Percentiles rank a stretch among this genome's conserved stretches.
Evolutionary conservation across 1,139 yeast genomes (phyloP).

Genomic region (Pichia kudriavzevii): DNA sequence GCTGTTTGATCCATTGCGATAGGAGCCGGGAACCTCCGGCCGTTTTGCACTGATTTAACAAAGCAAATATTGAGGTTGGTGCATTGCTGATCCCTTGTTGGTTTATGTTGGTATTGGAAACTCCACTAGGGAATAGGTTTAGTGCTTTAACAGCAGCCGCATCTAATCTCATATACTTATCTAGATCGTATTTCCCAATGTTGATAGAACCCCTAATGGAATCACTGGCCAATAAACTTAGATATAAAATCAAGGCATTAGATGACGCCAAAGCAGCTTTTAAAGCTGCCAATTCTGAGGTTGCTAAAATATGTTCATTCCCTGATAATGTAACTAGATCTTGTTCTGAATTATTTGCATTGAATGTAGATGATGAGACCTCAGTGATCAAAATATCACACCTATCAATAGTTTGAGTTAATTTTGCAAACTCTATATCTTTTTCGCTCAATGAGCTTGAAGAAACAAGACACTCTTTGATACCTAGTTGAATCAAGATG

Average conservation of each 20-base stretch:
- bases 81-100: too few species aligned
- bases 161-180: slow-evolving; percentile 80
- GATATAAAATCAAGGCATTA: slow-evolving; percentile 57
- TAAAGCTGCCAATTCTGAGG: slow-evolving; percentile 40
- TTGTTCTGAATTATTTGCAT: slow-evolving; percentile 57
- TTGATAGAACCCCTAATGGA: slow-evolving; percentile 45
- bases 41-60: slow-evolving; percentile 81
- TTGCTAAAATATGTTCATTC: slow-evolving; percentile 50
- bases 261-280: slow-evolving; percentile 41
- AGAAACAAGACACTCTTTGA: slow-evolving; percentile 72
- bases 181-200: slow-evolving; percentile 60
- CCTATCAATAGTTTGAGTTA: slow-evolving; percentile 59
- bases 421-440: slow-evolving; percentile 37
- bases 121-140: slow-evolving; percentile 62
- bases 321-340: slow-evolving; percentile 63
- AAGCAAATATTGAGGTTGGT: slow-evolving; percentile 65
- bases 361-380: slow-evolving; percentile 49
- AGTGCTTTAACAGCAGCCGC: slow-evolving; percentile 84
- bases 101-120: too few species aligned
- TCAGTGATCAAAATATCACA: slow-evolving; percentile 69
- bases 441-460: slow-evolving; percentile 31
- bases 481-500: slow-evolving; percentile 77
- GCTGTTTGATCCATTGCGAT: slow-evolving; percentile 95
- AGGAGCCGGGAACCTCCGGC: slow-evolving; percentile 78
- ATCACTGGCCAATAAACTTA: slow-evolving; percentile 52